A percentile compares a stretch with the other conserved stretches of the same genome.
Evolutionary conservation across 2,329 filamentous ascomycete species (phyloP).

Genomic region (Emydomyces testavorans): DNA sequence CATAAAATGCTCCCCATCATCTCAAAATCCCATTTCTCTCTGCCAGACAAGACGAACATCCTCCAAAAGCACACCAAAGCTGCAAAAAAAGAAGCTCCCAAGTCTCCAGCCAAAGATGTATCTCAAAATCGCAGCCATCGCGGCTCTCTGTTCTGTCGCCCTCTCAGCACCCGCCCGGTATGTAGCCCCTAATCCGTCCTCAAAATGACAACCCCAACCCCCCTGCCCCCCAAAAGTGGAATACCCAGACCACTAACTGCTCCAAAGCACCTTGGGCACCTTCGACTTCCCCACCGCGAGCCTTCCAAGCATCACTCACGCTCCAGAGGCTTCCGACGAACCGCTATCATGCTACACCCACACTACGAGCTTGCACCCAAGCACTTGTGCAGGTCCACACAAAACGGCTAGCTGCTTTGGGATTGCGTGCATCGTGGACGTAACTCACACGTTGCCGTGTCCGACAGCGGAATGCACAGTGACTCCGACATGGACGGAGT

Average conservation of each 20-base stretch:
- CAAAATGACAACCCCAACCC: too few species aligned
- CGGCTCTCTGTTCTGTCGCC: not conserved
- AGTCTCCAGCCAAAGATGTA: not conserved
- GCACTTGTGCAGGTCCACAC: constrained; percentile 2
- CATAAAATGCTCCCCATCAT: too few species aligned
- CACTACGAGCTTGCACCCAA: constrained; percentile 12
- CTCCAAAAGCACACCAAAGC: too few species aligned
- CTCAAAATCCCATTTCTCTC: too few species aligned
- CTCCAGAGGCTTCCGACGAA: too few species aligned
- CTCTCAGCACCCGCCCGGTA: constrained; percentile 1
- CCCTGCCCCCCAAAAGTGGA: not conserved
- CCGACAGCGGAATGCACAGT: constrained; percentile 7
- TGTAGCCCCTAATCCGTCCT: too few species aligned
- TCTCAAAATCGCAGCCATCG: not conserved
- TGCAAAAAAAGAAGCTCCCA: too few species aligned
- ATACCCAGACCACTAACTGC: not conserved
- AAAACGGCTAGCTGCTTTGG: constrained; percentile 9
- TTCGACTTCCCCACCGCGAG: too few species aligned
- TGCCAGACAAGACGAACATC: too few species aligned
- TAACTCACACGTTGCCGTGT: constrained; percentile 15
- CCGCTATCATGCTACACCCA: constrained; percentile 14
- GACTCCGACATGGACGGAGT: constrained; percentile 13
- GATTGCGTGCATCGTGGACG: constrained; percentile 12
- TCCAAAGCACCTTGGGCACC: too few species aligned
- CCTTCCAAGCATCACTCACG: too few species aligned